phyloP scores from a whole-genome alignment of 1,284 basidiomycete genomes.

The Leccinum subrobustum region DNA sequence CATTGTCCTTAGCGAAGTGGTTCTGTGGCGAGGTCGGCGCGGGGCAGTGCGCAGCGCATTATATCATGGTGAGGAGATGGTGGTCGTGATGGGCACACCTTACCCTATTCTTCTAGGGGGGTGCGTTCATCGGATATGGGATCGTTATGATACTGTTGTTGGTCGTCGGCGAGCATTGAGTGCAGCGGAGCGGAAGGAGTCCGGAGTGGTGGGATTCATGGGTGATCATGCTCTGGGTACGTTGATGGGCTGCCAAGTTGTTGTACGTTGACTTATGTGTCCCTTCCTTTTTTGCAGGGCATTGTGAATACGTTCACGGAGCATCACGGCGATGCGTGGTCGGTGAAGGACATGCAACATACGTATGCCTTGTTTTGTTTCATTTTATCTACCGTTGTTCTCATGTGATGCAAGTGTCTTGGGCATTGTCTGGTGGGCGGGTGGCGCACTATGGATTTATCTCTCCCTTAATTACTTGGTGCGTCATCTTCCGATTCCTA shows the following conservation, averaged over 20 bases:
- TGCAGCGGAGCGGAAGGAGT: slow-evolving; percentile 65
- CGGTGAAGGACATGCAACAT: slow-evolving; percentile 75
- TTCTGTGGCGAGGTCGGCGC: slow-evolving; percentile 73
- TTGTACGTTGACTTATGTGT: neutral
- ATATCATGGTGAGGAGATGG: slow-evolving; percentile 68
- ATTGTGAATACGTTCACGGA: slow-evolving; percentile 93
- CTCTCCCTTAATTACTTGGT: slow-evolving; percentile 80
- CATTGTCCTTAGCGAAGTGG: slow-evolving; percentile 51
- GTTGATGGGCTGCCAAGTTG: slow-evolving; percentile 26
- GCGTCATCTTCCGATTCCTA: neutral
- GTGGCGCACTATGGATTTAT: slow-evolving; percentile 86
- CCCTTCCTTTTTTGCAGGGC: slow-evolving; percentile 20
- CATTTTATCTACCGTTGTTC: neutral
- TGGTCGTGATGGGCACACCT: neutral
- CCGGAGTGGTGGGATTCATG: slow-evolving; percentile 93
- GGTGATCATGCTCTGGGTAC: slow-evolving; percentile 86
- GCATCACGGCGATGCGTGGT: slow-evolving; percentile 79
- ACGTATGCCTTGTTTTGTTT: slow-evolving; percentile 52
- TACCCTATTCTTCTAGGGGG: slow-evolving; percentile 37
- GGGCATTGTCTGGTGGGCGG: slow-evolving; percentile 77
- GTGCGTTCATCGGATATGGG: slow-evolving; percentile 88
- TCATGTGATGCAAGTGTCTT: slow-evolving; percentile 35
- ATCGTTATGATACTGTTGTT: slow-evolving; percentile 83
- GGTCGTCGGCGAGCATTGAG: slow-evolving; percentile 82
- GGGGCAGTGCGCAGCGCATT: slow-evolving; percentile 86